Percentiles rank a stretch among this genome's conserved stretches.
Conservation (phyloP, 2,329 filamentous ascomycete genomes). For the Paramyrothecium sp. region DNA sequence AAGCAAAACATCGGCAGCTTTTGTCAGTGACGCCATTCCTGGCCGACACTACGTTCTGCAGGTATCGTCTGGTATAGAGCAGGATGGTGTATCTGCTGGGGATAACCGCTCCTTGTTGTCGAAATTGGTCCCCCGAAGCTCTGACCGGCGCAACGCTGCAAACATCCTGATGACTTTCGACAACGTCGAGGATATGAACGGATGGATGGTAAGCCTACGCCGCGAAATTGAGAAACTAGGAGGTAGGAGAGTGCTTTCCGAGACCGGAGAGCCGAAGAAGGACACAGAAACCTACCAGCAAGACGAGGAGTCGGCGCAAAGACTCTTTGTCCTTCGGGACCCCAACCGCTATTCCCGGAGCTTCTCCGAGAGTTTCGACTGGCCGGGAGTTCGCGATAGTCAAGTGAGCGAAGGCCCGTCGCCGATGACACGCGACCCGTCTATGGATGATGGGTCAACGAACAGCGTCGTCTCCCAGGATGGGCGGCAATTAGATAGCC, state of each 20-base stretch:
- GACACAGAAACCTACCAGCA: constrained; percentile 33
- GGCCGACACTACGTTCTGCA: constrained; percentile 80
- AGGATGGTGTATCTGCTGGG: constrained; percentile 48
- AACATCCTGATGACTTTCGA: constrained; percentile 74
- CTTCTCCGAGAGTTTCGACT: constrained; percentile 11
- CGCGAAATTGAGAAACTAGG: constrained; percentile 69
- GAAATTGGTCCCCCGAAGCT: constrained; percentile 56
- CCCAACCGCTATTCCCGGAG: constrained; percentile 42
- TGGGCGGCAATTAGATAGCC: constrained; percentile 54
- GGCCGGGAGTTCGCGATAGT: constrained; percentile 9
- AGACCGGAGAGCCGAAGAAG: constrained; percentile 53
- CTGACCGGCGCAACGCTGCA: constrained; percentile 54
- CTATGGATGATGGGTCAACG: constrained; percentile 55
- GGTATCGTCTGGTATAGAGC: constrained; percentile 64
- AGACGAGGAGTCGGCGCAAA: constrained; percentile 41
- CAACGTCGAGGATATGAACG: constrained; percentile 70
- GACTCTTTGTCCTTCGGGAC: constrained; percentile 46
- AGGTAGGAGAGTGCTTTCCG: constrained; percentile 61
- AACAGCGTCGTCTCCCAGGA: constrained; percentile 59
- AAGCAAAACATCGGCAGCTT: constrained; percentile 73
- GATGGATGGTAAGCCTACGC: constrained; percentile 69
- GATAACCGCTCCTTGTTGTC: constrained; percentile 64
- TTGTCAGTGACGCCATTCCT: constrained; percentile 76
- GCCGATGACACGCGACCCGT: constrained; percentile 31
- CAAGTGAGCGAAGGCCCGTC: constrained; percentile 8